phyloP scores from a whole-genome alignment of 2,329 filamentous ascomycete species.

The Fusarium sublunatum region DNA sequence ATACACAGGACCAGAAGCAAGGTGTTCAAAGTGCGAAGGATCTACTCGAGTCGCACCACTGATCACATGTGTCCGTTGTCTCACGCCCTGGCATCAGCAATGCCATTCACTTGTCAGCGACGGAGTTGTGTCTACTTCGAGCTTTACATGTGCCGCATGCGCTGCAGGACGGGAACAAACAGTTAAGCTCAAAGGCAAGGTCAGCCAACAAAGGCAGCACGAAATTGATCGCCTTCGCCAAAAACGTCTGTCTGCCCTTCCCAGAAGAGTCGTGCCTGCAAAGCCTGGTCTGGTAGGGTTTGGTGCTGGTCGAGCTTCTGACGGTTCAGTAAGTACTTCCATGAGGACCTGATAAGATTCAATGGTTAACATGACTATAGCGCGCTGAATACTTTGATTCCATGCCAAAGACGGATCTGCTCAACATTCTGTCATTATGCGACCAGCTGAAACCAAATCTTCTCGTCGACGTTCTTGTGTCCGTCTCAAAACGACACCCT shows the following conservation, averaged over 20 bases:
- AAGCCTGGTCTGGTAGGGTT: conserved; percentile 56
- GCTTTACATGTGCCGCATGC: conserved; percentile 41
- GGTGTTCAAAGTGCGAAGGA: conserved; percentile 37
- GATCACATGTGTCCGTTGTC: conserved; percentile 39
- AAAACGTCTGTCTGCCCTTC: conserved; percentile 49
- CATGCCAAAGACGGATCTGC: conserved; percentile 53
- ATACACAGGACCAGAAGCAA: background rate
- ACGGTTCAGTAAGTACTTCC: conserved; percentile 49
- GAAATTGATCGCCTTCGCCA: conserved; percentile 50
- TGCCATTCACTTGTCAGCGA: conserved; percentile 35
- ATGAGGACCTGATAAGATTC: background rate
- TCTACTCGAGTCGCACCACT: conserved; percentile 14
- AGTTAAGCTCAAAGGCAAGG: conserved; percentile 23
- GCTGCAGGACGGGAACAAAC: conserved; percentile 14
- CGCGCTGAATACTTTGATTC: conserved; percentile 54
- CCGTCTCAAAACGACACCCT: conserved; percentile 56
- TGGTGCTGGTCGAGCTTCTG: conserved; percentile 49
- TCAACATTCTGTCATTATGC: conserved; percentile 56
- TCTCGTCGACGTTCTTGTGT: conserved; percentile 56
- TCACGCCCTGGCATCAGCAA: conserved; percentile 42
- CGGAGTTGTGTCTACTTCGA: conserved; percentile 3
- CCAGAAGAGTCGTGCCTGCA: conserved; percentile 48
- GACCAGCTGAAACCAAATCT: conserved; percentile 57
- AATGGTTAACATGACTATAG: conserved; percentile 38
- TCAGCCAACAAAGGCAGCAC: conserved; percentile 33